Conservation (phyloP, 257 asterid genomes). For the Solanum habrochaites region DNA sequence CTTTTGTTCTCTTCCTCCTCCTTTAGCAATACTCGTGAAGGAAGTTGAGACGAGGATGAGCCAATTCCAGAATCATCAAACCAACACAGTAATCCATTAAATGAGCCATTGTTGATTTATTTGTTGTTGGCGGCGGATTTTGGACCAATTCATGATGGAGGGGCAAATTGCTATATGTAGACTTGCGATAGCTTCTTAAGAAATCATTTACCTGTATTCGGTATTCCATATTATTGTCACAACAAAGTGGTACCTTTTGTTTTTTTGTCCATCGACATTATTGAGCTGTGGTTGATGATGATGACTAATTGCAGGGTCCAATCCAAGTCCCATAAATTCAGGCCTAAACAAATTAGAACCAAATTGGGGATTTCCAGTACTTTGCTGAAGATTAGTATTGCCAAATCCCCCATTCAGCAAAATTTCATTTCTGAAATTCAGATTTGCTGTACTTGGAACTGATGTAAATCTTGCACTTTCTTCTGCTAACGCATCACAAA, state of each 20-base stretch:
- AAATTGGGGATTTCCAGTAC: background rate
- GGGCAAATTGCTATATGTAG: background rate
- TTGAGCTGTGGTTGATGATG: background rate
- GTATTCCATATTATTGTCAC: background rate
- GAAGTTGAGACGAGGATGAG: background rate
- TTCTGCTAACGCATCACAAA: slow-evolving; percentile 13
- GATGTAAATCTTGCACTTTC: slow-evolving; percentile 5
- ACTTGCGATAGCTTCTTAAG: background rate
- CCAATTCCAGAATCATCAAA: background rate
- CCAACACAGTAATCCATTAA: background rate
- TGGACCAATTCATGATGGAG: background rate
- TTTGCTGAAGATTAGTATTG: background rate
- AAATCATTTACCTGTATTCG: background rate
- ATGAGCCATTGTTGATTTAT: background rate
- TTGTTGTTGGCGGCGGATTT: background rate
- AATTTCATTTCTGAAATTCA: background rate
- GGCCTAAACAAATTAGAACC: background rate
- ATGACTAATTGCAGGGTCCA: background rate
- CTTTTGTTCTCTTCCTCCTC: slow-evolving; percentile 1
- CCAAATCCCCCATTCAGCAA: background rate
- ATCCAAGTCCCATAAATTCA: slow-evolving; percentile 4
- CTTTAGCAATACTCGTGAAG: background rate
- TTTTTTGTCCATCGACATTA: background rate
- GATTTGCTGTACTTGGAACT: background rate
- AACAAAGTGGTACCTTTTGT: background rate